phyloP scores from a whole-genome alignment of 2,329 filamentous ascomycete genomes.

The Apiospora phragmitis region DNA sequence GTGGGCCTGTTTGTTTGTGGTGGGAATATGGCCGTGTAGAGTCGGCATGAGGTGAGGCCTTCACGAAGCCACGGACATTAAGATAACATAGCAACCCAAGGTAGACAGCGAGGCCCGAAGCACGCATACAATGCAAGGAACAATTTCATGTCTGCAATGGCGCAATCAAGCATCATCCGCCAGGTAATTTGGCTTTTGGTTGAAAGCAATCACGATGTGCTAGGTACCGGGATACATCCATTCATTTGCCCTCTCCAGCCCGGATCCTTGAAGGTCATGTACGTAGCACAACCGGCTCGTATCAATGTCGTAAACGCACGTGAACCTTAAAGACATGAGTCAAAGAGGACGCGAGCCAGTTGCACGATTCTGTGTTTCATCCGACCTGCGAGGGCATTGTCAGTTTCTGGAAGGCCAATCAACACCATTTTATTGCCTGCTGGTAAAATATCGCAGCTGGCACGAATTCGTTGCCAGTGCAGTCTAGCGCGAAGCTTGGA shows the following conservation, averaged over 20 bases:
- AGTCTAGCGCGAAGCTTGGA: background rate
- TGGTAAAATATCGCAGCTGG: background rate
- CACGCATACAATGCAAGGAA: conserved; percentile 4
- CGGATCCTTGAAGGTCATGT: background rate
- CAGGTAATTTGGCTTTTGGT: background rate
- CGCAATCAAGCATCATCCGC: background rate
- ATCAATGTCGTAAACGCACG: conserved; percentile 5
- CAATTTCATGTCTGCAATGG: background rate
- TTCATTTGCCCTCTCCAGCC: background rate
- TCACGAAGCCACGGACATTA: background rate
- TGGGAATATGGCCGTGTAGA: background rate
- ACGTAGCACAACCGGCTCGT: background rate
- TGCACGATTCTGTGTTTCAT: conserved; percentile 9
- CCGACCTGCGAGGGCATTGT: background rate
- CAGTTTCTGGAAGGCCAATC: background rate
- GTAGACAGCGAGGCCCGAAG: background rate
- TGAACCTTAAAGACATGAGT: background rate
- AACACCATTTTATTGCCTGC: background rate
- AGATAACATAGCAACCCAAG: background rate
- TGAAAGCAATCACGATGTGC: background rate
- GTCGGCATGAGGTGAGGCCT: background rate
- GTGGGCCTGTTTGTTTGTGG: background rate
- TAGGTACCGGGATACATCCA: background rate
- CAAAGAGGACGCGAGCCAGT: background rate
- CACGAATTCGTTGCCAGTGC: background rate